A percentile compares a stretch with the other conserved stretches of the same genome.
These are phyloP conservation scores for Dryas octopetala DNA, from an alignment of 306 rosid species.

Conservation along the genomic window DNA sequence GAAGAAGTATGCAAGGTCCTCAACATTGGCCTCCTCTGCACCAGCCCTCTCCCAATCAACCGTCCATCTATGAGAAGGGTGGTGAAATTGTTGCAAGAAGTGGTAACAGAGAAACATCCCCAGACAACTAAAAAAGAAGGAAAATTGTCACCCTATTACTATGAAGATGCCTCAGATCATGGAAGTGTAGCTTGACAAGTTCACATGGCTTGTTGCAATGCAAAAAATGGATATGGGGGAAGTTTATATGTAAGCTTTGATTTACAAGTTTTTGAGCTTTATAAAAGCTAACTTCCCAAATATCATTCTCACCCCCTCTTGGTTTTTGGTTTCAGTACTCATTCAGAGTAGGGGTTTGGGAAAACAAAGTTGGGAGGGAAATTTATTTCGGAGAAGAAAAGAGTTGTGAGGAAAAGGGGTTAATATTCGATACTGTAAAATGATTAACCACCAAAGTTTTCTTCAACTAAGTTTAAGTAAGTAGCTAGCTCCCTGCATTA, in stretches of 20 bases:
- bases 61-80: slow-evolving; percentile 44
- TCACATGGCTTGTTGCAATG: not conserved
- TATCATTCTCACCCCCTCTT: not conserved
- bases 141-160: slow-evolving; percentile 38
- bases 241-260: slow-evolving; percentile 3
- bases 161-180: slow-evolving; percentile 37
- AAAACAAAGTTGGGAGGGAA: not conserved
- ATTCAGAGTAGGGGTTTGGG: not conserved
- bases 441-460: not conserved
- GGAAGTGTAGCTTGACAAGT: slow-evolving; percentile 56
- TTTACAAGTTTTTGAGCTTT: slow-evolving; percentile 10
- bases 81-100: slow-evolving; percentile 39
- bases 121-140: slow-evolving; percentile 33
- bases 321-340: slow-evolving; percentile 1
- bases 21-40: slow-evolving; percentile 83
- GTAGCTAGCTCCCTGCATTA: not conserved
- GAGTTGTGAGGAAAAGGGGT: not conserved
- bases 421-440: not conserved
- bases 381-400: not conserved
- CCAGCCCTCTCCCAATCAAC: slow-evolving; percentile 75
- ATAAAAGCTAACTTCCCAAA: slow-evolving; percentile 4
- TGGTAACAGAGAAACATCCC: slow-evolving; percentile 23
- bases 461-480: not conserved
- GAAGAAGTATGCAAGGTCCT: slow-evolving; percentile 80
- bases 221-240: not conserved